Percentiles rank a stretch among this genome's conserved stretches.
These are phyloP conservation scores for Thermothelomyces thermophilus DNA, from an alignment of 2,329 filamentous ascomycete species.

Conservation along the genomic window DNA sequence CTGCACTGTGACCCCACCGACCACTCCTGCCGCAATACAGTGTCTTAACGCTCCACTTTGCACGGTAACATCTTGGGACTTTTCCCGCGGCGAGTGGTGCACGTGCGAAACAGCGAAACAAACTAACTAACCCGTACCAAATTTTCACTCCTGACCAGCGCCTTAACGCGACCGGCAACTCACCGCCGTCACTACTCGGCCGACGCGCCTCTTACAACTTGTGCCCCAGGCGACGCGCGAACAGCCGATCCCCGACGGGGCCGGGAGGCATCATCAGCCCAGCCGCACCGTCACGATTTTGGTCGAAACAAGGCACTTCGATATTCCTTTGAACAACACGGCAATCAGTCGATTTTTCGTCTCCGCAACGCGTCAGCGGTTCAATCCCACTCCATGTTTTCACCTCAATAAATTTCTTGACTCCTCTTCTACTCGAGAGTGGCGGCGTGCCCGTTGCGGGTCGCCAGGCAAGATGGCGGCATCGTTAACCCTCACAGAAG, in stretches of 20 bases:
- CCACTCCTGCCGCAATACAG: too few relatives aligned
- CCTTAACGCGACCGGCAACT: neutral
- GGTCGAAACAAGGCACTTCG: neutral
- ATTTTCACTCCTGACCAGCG: constrained; percentile 1
- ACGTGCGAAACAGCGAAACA: too few relatives aligned
- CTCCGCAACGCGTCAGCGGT: neutral
- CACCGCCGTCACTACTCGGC: neutral
- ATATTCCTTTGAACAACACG: neutral
- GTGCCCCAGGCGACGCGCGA: neutral
- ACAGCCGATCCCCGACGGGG: neutral
- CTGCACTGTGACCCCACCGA: too few relatives aligned
- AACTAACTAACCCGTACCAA: neutral
- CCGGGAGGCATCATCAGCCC: neutral
- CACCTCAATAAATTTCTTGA: neutral
- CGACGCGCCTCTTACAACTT: neutral
- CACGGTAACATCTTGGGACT: too few relatives aligned
- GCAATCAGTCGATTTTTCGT: neutral
- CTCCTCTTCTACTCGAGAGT: constrained; percentile 3
- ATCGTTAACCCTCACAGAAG: constrained; percentile 36
- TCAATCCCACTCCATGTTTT: constrained; percentile 10
- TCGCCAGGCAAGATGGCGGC: constrained; percentile 23
- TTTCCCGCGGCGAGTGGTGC: too few relatives aligned
- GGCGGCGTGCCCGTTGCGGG: constrained; percentile 9
- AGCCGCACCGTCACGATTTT: neutral
- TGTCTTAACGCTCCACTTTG: too few relatives aligned